A percentile compares a stretch with the other conserved stretches of the same genome.
phyloP scores from a whole-genome alignment of 2,329 filamentous ascomycete genomes.

The Alternaria consortialis region DNA sequence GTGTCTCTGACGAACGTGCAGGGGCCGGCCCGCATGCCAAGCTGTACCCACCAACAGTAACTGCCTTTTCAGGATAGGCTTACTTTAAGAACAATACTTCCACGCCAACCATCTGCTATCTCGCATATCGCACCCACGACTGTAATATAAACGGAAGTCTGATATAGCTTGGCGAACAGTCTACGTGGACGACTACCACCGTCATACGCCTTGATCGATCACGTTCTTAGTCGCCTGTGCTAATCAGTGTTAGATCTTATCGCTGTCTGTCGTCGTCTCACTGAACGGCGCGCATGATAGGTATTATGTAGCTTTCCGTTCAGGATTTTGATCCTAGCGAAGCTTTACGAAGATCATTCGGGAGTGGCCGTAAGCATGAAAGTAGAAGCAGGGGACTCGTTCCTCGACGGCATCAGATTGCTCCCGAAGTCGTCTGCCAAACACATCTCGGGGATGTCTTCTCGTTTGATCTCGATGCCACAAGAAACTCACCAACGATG shows the following conservation, averaged over 20 bases:
- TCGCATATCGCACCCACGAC: background rate
- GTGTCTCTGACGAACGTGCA: background rate
- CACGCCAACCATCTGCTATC: constrained; percentile 1
- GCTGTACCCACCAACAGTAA: background rate
- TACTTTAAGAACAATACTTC: background rate
- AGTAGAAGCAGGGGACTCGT: background rate
- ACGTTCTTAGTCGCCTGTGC: background rate
- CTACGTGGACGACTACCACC: background rate
- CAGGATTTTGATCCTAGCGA: background rate
- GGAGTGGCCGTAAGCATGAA: background rate
- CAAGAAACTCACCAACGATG: background rate
- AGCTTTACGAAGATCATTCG: background rate
- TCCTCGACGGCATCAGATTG: background rate
- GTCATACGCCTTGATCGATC: background rate
- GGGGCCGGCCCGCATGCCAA: constrained; percentile 3
- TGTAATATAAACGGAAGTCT: background rate
- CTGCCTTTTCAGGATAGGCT: background rate
- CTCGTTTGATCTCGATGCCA: background rate
- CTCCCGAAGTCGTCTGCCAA: background rate
- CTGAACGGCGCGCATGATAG: background rate
- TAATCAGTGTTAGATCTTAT: background rate
- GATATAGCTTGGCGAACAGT: background rate
- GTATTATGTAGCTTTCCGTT: background rate
- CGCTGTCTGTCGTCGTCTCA: background rate
- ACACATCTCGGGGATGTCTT: background rate